Evolutionary conservation across 495 filamentous ascomycete species (phyloP).

Genomic region (Penicillium simplicissimum): DNA sequence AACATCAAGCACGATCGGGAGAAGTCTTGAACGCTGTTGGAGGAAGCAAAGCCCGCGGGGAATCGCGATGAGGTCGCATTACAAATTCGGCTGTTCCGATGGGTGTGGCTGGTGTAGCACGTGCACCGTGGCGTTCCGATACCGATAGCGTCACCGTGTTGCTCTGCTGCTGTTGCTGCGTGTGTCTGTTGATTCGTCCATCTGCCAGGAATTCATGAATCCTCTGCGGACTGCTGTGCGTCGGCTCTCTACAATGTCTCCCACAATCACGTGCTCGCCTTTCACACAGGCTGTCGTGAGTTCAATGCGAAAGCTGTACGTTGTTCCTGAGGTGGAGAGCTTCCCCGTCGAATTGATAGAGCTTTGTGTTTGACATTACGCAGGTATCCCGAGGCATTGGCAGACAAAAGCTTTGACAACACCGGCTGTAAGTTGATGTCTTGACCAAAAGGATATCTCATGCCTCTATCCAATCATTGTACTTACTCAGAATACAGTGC

Average conservation of each 20-base stretch:
- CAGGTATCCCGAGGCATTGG: constrained; percentile 86
- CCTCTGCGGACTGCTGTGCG: constrained; percentile 22
- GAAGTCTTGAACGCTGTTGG: neutral
- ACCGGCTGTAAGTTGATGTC: constrained; percentile 64
- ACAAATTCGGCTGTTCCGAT: constrained; percentile 12
- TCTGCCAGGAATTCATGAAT: constrained; percentile 25
- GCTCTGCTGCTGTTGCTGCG: neutral
- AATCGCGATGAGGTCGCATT: constrained; percentile 12
- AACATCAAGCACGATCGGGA: constrained; percentile 40
- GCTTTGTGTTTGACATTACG: constrained; percentile 20
- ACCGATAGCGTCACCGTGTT: constrained; percentile 6
- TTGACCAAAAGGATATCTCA: neutral
- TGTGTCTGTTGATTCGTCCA: constrained; percentile 4
- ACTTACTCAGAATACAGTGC: constrained; percentile 49
- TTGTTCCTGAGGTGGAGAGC: constrained; percentile 18
- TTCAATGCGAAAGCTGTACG: constrained; percentile 81
- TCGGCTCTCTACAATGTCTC: constrained; percentile 38
- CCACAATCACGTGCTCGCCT: constrained; percentile 49
- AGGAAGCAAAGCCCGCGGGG: neutral
- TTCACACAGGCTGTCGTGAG: constrained; percentile 78
- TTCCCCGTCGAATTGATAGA: constrained; percentile 21
- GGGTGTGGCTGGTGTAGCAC: constrained; percentile 18
- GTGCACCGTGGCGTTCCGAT: constrained; percentile 6
- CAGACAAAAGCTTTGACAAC: constrained; percentile 92
- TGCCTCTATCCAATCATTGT: neutral